phyloP scores from a whole-genome alignment of 2,329 filamentous ascomycete genomes.

The Nemania sp. region DNA sequence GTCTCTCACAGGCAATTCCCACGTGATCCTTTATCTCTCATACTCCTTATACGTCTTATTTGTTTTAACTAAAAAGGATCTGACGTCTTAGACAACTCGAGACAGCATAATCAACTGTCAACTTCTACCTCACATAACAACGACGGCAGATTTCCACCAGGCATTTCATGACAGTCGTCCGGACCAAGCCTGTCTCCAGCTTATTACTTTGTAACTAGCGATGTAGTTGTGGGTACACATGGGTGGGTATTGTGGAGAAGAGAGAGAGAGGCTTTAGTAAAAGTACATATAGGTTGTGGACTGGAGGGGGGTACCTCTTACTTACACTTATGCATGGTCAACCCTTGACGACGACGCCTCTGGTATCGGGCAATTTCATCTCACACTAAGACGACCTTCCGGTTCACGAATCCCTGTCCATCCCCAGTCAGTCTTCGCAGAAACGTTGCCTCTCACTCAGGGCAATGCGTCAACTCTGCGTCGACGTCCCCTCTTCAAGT shows the following conservation, averaged over 20 bases:
- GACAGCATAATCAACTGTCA: too few relatives aligned
- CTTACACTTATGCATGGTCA: constrained; percentile 33
- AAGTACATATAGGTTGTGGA: background rate
- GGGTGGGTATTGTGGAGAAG: background rate
- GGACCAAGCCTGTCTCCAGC: background rate
- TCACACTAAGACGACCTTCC: constrained; percentile 43
- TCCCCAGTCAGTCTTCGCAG: constrained; percentile 2
- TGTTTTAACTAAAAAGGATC: too few relatives aligned
- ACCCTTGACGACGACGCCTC: constrained; percentile 37
- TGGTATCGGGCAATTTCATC: constrained; percentile 52
- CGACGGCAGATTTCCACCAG: background rate
- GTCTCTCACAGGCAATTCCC: too few relatives aligned
- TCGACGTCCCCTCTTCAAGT: background rate
- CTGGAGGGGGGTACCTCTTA: constrained; percentile 29
- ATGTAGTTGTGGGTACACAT: background rate
- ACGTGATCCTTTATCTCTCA: too few relatives aligned
- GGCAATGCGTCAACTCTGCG: background rate
- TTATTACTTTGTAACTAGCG: background rate
- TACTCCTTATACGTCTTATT: too few relatives aligned
- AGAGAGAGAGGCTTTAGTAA: background rate
- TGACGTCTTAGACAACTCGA: too few relatives aligned
- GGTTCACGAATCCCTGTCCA: constrained; percentile 34
- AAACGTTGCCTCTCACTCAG: constrained; percentile 12
- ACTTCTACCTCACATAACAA: too few relatives aligned
- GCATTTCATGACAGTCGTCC: background rate